A percentile compares a stretch with the other conserved stretches of the same genome.
Evolutionary conservation across 2,329 filamentous ascomycete genomes (phyloP).

Genomic region (Huntiella bhutanensis): DNA sequence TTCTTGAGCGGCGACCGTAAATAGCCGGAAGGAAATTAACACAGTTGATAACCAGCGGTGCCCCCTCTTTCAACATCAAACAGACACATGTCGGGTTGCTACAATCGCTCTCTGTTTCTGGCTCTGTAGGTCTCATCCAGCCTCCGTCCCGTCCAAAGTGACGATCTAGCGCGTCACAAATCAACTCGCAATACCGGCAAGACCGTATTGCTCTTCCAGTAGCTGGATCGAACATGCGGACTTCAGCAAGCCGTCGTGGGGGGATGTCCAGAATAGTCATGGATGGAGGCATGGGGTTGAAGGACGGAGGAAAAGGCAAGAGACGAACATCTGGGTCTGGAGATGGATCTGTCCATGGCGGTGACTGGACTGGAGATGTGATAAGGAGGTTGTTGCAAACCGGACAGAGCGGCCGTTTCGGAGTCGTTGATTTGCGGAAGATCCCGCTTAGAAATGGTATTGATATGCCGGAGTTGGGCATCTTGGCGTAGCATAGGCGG

Average conservation of each 20-base stretch:
- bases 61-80: constrained; percentile 9
- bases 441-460: constrained; percentile 11
- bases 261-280: constrained; percentile 11
- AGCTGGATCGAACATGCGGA: constrained; percentile 2
- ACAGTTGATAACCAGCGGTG: constrained; percentile 10
- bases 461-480: too few relatives aligned
- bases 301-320: constrained; percentile 5
- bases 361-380: constrained; percentile 7
- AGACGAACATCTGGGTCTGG: constrained; percentile 2
- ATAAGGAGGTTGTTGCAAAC: constrained; percentile 11
- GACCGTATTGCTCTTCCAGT: constrained; percentile 3
- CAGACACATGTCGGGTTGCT: constrained; percentile 9
- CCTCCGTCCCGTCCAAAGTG: constrained; percentile 1
- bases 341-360: constrained; percentile 9
- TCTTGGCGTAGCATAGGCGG: too few relatives aligned
- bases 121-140: constrained; percentile 2
- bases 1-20: constrained; percentile 8
- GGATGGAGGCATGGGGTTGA: constrained; percentile 10
- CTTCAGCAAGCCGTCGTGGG: constrained; percentile 8
- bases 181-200: constrained; percentile 8
- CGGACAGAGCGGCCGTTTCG: constrained; percentile 5
- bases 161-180: constrained; percentile 7
- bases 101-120: constrained; percentile 6
- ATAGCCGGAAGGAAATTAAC: constrained; percentile 8
- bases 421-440: constrained; percentile 9